Base-by-base conservation (phyloP, 257 asterid species). In the Hygrophila difformis region DNA sequence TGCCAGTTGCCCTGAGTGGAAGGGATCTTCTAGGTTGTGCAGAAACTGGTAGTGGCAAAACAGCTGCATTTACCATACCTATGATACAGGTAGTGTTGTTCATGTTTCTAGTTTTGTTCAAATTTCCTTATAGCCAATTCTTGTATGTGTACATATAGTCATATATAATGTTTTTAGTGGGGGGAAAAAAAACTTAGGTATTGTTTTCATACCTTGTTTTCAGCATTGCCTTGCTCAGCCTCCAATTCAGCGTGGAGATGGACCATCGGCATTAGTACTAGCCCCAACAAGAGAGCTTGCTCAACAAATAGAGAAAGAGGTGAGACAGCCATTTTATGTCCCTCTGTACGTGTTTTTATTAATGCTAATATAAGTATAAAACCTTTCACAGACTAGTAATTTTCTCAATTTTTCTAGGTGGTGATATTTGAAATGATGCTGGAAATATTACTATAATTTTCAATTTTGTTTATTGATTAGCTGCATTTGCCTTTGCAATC, bases 221-320 rank as follows among this genome's bases (percentile, higher is more conserved):
- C 79, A 86, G 94, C 89, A 82, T 62, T 82, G 93, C 58, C 67
- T 79, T 54, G 86, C 93, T 47, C 94, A 79, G 68, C 68, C 76
- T 60, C 75, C 89, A 23, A 53, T 82, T 65, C 78, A 68, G 55
- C 94, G 86, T 16, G 96, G 93, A 57, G 96, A 82, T 74, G 96
- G 96, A 65, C 94, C 94, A 41, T 68, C 82, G 69, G 96, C 94
- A 53, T 72, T 86, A 62, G 88, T 86, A 39, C 52, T 86, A 63
- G 94, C 94, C 38, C 96, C 96, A 46, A 82, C 96, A 5, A 74
- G 96, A 65, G 96, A 86, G 74, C 94, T 86, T 55, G 96, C 96
- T 39, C 94, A 82, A 70, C 96, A 86, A 56, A 86, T 82, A 70
- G 94, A 86, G 69, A 79, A 74, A 75, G 96, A 82, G 71, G 94